A percentile compares a stretch with the other conserved stretches of the same genome.
phyloP scores from a whole-genome alignment of 768 basidiomycete species.

The Postia placenta region DNA sequence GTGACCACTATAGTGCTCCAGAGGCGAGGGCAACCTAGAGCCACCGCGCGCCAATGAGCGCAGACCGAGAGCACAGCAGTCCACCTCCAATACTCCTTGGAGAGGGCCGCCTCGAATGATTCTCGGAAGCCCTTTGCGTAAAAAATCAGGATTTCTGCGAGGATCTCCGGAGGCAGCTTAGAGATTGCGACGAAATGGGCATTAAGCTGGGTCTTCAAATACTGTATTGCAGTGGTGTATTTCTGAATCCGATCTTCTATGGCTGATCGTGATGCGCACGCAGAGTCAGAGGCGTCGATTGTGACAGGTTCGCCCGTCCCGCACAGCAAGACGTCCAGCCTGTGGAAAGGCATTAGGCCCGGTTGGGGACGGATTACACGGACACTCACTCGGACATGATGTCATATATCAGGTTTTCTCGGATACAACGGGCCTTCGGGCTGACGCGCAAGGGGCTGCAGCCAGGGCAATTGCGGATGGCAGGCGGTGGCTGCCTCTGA shows the following conservation, averaged over 20 bases:
- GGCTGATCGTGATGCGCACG: neutral
- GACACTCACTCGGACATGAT: too few species aligned
- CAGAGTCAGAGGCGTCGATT: too few species aligned
- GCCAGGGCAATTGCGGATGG: too few species aligned
- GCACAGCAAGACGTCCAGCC: too few species aligned
- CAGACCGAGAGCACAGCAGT: conserved; percentile 6
- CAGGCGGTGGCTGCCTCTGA: too few species aligned
- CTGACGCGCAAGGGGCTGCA: too few species aligned
- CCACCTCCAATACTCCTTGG: conserved; percentile 3
- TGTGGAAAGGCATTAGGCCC: too few species aligned
- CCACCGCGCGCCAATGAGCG: conserved; percentile 5
- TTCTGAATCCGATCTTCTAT: neutral
- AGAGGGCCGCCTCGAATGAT: neutral
- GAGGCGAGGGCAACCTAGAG: conserved; percentile 5
- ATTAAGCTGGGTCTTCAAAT: neutral
- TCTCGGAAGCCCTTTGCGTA: neutral
- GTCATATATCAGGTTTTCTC: too few species aligned
- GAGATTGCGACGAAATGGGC: neutral
- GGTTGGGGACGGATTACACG: too few species aligned
- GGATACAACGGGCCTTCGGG: too few species aligned
- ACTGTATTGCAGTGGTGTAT: neutral
- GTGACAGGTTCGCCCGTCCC: too few species aligned
- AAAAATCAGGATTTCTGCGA: conserved; percentile 9
- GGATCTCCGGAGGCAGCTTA: conserved; percentile 9
- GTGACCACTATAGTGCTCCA: conserved; percentile 8